Base-by-base conservation (phyloP, 805 yeast genomes). In the Candida xyloterini region DNA sequence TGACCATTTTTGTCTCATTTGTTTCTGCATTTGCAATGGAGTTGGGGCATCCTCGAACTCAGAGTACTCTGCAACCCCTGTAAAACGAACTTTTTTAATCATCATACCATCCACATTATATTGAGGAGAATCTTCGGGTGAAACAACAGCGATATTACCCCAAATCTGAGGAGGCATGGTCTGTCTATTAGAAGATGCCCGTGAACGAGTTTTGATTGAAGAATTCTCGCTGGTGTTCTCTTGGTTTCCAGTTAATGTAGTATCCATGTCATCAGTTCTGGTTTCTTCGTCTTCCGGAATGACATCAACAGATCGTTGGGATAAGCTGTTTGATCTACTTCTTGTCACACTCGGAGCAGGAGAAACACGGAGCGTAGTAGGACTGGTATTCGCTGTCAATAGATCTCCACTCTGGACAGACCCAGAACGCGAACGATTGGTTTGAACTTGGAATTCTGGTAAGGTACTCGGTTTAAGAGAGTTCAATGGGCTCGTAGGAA, bases 11-110 rank as follows among this genome's bases (percentile, higher is more conserved):
- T 60, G 64, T 33, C 64, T 49, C 43, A 63, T 44, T 34, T 63
- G 67, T 35, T 64, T 64, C 35, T 57, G 59, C 43, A 60, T 51
- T 30, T 56, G 59, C 35, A 52, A 56, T 5, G 67, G 62, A 3
- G 77, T 63, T 1, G 81, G 81, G 0, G 75, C 76, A 56, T 76
- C 82, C 52, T 76, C 82, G 6, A 68, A 75, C 24, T 69, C 76
- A 2, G 68, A 52, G 40, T 73, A 76, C 35, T 67, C 73, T 1
- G 74, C 67, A 5, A 76, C 80, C 0, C 80, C 81, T 4, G 60
- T 60, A 45, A 76, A 76, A 23, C 81, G 53, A 9, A 76, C 81
- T 46, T 63, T 73, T 46, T 73, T 75, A 2, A 57, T 25, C 9
- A 50, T 3, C 15, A 44, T 46, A 4, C 60, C 63, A 21, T 43